Conservation (phyloP, 2,329 filamentous ascomycete genomes). For the Xenoacremonium recifei region DNA sequence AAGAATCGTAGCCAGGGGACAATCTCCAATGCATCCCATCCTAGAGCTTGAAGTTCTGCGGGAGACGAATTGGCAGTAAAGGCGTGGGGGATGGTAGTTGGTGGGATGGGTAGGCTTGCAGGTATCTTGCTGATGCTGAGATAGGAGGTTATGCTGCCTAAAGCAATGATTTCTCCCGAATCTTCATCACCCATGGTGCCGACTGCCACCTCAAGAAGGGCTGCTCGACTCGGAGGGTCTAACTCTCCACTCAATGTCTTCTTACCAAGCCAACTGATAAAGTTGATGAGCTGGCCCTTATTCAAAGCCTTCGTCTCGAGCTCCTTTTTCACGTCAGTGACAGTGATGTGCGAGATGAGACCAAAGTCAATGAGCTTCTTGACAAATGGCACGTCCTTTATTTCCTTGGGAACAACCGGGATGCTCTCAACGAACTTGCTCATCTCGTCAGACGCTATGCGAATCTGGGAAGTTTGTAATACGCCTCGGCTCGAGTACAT, state of each 20-base stretch:
- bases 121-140: conserved; percentile 77
- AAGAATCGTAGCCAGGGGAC: conserved; percentile 84
- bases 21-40: conserved; percentile 83
- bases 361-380: conserved; percentile 79
- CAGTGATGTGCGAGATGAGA: conserved; percentile 82
- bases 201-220: conserved; percentile 78
- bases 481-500: conserved; percentile 87
- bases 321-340: conserved; percentile 80
- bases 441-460: conserved; percentile 67
- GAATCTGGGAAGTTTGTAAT: conserved; percentile 77
- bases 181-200: conserved; percentile 64
- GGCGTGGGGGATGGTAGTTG: conserved; percentile 79
- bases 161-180: conserved; percentile 69
- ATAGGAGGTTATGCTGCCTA: conserved; percentile 74
- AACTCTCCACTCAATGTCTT: conserved; percentile 72
- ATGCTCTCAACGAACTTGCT: conserved; percentile 81
- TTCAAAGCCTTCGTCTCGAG: conserved; percentile 79
- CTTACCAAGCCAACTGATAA: conserved; percentile 79
- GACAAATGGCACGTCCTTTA: conserved; percentile 74
- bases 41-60: conserved; percentile 72
- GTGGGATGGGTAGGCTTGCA: conserved; percentile 75
- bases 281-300: conserved; percentile 74
- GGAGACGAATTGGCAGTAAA: conserved; percentile 70
- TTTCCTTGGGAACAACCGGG: conserved; percentile 75
- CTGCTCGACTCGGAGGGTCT: conserved; percentile 63